Percentiles rank a stretch among this genome's conserved stretches.
Evolutionary conservation across 805 yeast genomes (phyloP).

Genomic region (Yarrowia deformans): DNA sequence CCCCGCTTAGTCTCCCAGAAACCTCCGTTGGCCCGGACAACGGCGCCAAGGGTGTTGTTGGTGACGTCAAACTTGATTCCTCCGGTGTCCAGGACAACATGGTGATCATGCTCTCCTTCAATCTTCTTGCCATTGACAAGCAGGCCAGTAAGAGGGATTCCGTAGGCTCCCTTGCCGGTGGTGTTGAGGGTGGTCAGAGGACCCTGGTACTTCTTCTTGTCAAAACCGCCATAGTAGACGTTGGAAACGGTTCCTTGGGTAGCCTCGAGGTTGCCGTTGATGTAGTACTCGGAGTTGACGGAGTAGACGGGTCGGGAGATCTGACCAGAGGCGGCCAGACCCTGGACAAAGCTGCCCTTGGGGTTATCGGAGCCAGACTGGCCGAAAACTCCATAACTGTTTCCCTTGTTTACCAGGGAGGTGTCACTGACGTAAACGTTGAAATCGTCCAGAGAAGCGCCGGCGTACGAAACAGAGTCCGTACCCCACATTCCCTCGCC

Average conservation of each 20-base stretch:
- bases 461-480: background rate
- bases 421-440: background rate
- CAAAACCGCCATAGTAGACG: constrained; percentile 15
- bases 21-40: background rate
- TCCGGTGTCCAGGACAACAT: background rate
- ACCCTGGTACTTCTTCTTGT: constrained; percentile 14
- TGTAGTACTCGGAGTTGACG: background rate
- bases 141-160: background rate
- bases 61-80: background rate
- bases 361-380: background rate
- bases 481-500: background rate
- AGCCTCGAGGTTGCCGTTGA: background rate
- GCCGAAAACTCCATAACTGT: background rate
- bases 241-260: background rate
- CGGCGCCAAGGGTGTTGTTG: constrained; percentile 2
- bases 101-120: background rate
- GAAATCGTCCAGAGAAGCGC: background rate
- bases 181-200: background rate
- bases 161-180: background rate
- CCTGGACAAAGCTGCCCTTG: background rate
- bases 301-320: background rate
- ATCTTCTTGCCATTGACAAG: background rate
- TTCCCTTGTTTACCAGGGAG: background rate
- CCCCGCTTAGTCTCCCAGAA: background rate
- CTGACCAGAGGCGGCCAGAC: background rate